phyloP scores from a whole-genome alignment of 139 green algal species.

The Auxenochlorella protothecoides region DNA sequence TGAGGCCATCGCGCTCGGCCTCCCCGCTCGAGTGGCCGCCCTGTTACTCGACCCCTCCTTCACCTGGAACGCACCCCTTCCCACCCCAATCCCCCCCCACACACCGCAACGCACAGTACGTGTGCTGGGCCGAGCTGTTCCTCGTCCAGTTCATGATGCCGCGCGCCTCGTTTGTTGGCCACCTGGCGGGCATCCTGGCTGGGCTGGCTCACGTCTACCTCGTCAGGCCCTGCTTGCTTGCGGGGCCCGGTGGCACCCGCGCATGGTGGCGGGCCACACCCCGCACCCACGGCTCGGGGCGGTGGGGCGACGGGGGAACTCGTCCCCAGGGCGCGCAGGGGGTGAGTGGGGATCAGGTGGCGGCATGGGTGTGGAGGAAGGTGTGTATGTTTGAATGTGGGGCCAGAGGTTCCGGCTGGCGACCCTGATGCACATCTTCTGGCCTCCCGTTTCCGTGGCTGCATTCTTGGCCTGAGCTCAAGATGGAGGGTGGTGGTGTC shows the following conservation, averaged over 20 bases:
- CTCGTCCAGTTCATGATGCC: constrained; percentile 48
- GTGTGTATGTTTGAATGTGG: no score
- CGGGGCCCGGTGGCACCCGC: background rate
- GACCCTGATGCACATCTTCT: no score
- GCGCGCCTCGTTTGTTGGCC: constrained; percentile 51
- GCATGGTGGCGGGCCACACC: background rate
- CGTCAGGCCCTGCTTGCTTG: constrained; percentile 2
- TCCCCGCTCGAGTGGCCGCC: background rate
- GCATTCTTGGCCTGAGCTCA: no score
- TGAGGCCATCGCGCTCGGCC: background rate
- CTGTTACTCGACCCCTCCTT: background rate
- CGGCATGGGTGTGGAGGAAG: no score
- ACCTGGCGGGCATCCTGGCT: constrained; percentile 64
- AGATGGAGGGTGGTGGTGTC: no score
- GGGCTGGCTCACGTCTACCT: constrained; percentile 47
- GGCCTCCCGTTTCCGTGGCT: no score
- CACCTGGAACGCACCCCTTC: background rate
- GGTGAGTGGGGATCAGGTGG: no score
- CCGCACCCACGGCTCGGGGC: background rate
- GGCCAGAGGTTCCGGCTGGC: no score
- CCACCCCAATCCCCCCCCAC: background rate
- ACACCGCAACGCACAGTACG: constrained; percentile 23
- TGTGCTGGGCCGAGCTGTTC: constrained; percentile 58
- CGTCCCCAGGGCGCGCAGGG: no score
- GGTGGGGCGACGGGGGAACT: background rate